These are phyloP conservation scores for Arctostaphylos glauca DNA, from an alignment of 148 eudicot species.

Conservation along the genomic window DNA sequence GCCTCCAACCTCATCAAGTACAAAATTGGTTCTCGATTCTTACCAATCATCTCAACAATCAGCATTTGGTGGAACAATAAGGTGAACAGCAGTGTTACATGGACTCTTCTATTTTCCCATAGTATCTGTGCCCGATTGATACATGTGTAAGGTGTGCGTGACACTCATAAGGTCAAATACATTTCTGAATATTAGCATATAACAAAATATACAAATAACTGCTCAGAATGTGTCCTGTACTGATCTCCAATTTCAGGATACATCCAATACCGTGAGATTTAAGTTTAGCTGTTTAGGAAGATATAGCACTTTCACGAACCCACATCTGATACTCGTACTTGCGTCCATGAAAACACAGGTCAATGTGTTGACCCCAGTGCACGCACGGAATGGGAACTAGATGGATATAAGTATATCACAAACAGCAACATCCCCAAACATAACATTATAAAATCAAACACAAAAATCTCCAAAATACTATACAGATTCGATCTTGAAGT, in stretches of 20 bases:
- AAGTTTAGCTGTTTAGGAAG: neutral
- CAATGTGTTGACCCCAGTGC: neutral
- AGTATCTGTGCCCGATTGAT: neutral
- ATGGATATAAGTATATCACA: neutral
- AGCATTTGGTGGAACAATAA: neutral
- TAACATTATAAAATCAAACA: neutral
- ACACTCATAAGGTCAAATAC: neutral
- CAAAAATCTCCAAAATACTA: neutral
- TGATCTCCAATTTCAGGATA: neutral
- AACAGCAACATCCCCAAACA: neutral
- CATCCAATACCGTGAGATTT: neutral
- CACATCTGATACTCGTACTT: neutral
- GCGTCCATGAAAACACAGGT: neutral
- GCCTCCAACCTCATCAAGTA: neutral
- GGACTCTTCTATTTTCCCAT: neutral
- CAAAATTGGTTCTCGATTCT: neutral
- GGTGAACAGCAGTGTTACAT: neutral
- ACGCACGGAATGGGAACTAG: neutral
- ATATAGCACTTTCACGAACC: neutral
- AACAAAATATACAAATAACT: neutral
- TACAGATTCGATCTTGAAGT: neutral
- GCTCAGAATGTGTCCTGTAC: neutral
- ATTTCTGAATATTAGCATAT: neutral
- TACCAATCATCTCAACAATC: neutral
- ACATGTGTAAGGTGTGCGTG: neutral